Conservation (phyloP, 805 yeast genomes). For the Suhomyces tanzawaensis region DNA sequence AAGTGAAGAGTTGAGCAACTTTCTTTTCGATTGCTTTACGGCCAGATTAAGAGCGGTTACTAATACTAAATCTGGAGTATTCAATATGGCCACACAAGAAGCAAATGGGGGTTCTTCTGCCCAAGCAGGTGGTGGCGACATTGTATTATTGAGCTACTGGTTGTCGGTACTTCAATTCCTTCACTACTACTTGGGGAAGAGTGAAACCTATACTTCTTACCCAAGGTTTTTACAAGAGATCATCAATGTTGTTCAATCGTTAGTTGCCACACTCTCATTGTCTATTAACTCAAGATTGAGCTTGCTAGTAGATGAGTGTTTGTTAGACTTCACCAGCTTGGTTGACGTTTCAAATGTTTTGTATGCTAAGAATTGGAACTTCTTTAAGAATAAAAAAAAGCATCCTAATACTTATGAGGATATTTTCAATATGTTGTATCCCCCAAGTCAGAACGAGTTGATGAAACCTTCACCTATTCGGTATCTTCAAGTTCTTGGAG, state of each 20-base stretch:
- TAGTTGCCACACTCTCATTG: slow-evolving; percentile 63
- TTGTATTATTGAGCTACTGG: slow-evolving; percentile 82
- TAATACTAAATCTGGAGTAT: slow-evolving; percentile 59
- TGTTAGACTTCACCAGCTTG: slow-evolving; percentile 74
- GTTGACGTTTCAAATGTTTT: slow-evolving; percentile 76
- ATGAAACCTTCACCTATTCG: slow-evolving; percentile 87
- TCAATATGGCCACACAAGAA: slow-evolving; percentile 37
- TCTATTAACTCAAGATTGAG: slow-evolving; percentile 62
- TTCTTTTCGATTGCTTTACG: slow-evolving; percentile 57
- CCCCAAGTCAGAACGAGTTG: slow-evolving; percentile 78
- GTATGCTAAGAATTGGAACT: slow-evolving; percentile 68
- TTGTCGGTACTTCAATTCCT: slow-evolving; percentile 74
- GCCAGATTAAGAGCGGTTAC: slow-evolving; percentile 61
- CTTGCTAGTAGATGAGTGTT: slow-evolving; percentile 58
- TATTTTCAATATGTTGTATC: slow-evolving; percentile 71
- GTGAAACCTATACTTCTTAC: slow-evolving; percentile 50
- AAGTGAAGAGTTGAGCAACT: slow-evolving; percentile 55
- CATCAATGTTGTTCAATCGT: slow-evolving; percentile 52
- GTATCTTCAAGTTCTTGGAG: slow-evolving; percentile 83
- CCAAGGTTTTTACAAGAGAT: slow-evolving; percentile 63
- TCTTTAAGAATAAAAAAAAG: slow-evolving; percentile 44
- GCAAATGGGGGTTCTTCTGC: slow-evolving; percentile 9
- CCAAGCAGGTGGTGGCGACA: slow-evolving; percentile 49
- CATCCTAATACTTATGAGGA: slow-evolving; percentile 63
- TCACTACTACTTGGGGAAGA: slow-evolving; percentile 73